phyloP scores from a whole-genome alignment of 257 asterid genomes.

The Jasminum sambac region DNA sequence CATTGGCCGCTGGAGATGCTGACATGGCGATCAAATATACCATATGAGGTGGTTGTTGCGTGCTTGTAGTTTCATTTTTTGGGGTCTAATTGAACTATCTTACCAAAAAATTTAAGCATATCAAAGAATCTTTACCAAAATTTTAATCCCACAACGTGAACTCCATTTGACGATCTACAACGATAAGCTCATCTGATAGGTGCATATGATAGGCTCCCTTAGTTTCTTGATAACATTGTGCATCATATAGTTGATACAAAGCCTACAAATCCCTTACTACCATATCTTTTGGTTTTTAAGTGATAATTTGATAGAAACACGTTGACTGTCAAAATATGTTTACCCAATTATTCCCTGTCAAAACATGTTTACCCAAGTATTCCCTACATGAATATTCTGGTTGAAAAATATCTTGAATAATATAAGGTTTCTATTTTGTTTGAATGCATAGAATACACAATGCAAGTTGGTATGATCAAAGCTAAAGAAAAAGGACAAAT shows the following conservation, averaged over 20 bases:
- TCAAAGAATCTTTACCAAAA: background rate
- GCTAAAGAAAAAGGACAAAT: background rate
- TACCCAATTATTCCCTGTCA: no score
- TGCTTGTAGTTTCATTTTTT: constrained; percentile 12
- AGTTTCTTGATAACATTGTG: background rate
- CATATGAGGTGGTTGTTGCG: constrained; percentile 17
- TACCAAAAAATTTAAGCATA: background rate
- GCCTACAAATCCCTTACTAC: background rate
- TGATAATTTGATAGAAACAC: no score
- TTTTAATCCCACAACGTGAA: no score
- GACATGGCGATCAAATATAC: constrained; percentile 12
- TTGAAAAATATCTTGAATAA: background rate
- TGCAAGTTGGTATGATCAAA: background rate
- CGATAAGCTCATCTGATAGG: no score
- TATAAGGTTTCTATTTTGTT: background rate
- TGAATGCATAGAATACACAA: background rate
- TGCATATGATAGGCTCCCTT: background rate
- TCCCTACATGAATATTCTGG: background rate
- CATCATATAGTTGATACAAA: background rate
- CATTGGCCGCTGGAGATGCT: constrained; percentile 2
- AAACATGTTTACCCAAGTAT: no score
- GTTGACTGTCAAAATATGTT: no score
- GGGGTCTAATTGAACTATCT: background rate
- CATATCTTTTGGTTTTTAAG: background rate
- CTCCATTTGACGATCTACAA: no score